Evolutionary conservation across 2,329 filamentous ascomycete species (phyloP), one percentile per base, ranked within the genome.

Genomic region (Diaporthe nobilis): DNA sequence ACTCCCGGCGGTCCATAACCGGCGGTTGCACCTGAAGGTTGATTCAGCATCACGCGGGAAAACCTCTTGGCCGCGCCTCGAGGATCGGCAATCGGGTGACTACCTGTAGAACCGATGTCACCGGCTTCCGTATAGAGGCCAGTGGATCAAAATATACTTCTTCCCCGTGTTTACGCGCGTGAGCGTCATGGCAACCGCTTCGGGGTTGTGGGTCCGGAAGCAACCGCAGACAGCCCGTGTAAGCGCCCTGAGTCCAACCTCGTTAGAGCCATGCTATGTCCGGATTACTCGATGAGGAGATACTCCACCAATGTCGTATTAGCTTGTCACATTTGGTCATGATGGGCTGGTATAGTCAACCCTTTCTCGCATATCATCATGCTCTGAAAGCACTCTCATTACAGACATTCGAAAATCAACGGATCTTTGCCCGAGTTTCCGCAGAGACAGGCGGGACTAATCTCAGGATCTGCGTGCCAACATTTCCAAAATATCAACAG

Each of bases 291-390:
- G 31, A 42, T 28, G 20, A 42, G n/a, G 65, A 42, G n/a, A 70
- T 70, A 70, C 49, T 70, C 47, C 65, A 70, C 65, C 65, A 55
- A 55, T 70, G 49, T 70, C n/a, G n/a, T 55, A 42, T 25, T 39
- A 15, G 34, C 15, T 39, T 55, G 65, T 70, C 65, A 55, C 25
- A 9, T 13, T 13, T 42, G 65, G 6, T 8, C 7, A 25, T 37
- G 28, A 34, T 22, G 61, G 25, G 17, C 4, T 34, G 3, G 65
- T 13, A 55, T 70, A 25, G 13, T 55, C 34, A 42, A 31, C 34
- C 8, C 34, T 20, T 22, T 39, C 61, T 65, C 34, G 22, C 22
- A 51, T 55, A 42, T 53, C 10, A 25, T 70, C 22, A 22, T 22
- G n/a, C 47, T 55, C 9, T 42, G n/a, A 22, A 10, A 42, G 3